Base-by-base conservation (phyloP, 169 alveolate genomes). In the Amoebophrya sp. region DNA sequence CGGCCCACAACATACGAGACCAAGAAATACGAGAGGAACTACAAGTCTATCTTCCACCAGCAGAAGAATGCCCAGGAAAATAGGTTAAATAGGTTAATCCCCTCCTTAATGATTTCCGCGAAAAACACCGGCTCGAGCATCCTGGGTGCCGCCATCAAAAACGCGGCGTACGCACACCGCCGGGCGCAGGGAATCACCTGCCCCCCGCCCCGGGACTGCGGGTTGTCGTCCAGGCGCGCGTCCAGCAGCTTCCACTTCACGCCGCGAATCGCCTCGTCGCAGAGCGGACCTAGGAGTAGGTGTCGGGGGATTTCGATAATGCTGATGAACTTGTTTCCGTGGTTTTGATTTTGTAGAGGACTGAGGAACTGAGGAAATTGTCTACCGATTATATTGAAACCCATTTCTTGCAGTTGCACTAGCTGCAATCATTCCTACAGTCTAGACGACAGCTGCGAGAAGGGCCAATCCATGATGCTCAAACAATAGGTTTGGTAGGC, bases 121-220 rank as follows among this genome's bases (percentile, higher is more conserved):
- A 96, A 93, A 89, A 94, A 95, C 45, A 97, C 94, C 41, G 99
- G 99, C 94, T 99, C 99, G 99, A 98, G 95, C 67, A 99, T 93
- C 92, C 99, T 95, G 39, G 99, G 99, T 10, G 99, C 95, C 39
- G 99, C 99, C 93, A 98, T 94, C 91, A 99, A 95, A 95, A 99
- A 95, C 5, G 99, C 96, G 40, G 99, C 95, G 94, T 98, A 99
- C 58, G 98, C 97, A 4, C 97, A 99, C 91, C 99, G 96, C 91
- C 99, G 94, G 92, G 98, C 96, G 40, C 99, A 97, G 31, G 99
- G 99, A 13, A 99, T 98, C 89, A 99, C 95, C 95, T 99, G 99
- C 29, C 99, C 99, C 40, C 99, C 98, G 43, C 99, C 98, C 89
- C 99, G 94, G 90, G 93, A 94, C 0, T 97, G 90, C 2, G 98